Percentiles rank a stretch among this genome's conserved stretches.
Conservation (phyloP, 257 asterid genomes). For the Pogostemon cablin region DNA sequence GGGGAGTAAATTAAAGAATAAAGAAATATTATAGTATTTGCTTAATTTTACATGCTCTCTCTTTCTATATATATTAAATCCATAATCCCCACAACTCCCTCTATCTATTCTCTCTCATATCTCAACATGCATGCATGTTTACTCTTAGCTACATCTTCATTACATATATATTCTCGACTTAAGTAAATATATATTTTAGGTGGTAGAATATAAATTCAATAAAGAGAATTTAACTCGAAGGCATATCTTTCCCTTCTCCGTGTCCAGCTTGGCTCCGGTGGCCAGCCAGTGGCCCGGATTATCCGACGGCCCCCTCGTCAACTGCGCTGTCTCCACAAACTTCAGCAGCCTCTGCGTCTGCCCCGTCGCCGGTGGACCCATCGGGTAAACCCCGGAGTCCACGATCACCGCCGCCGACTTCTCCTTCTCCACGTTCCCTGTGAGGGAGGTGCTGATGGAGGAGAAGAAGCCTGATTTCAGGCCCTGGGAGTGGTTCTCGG, state of each 20-base stretch:
- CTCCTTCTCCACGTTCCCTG: slow-evolving; percentile 49
- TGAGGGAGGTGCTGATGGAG: slow-evolving; percentile 50
- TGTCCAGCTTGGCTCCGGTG: slow-evolving; percentile 77
- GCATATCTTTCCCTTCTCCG: slow-evolving; percentile 80
- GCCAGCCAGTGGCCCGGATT: slow-evolving; percentile 94
- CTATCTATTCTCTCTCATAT: too few species aligned
- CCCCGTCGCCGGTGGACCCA: slow-evolving; percentile 69
- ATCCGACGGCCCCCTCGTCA: slow-evolving; percentile 78
- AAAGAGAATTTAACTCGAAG: slow-evolving; percentile 76
- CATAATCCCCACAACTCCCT: too few species aligned
- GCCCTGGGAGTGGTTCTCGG: slow-evolving; percentile 36
- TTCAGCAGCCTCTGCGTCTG: slow-evolving; percentile 59
- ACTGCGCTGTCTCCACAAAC: slow-evolving; percentile 67
- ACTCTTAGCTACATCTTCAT: neutral
- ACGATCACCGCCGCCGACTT: slow-evolving; percentile 48
- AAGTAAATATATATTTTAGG: neutral
- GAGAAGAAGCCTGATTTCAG: slow-evolving; percentile 63
- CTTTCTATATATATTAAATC: too few species aligned
- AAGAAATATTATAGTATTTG: too few species aligned
- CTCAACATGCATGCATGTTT: too few species aligned
- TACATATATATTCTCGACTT: neutral
- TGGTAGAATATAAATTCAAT: slow-evolving; percentile 44
- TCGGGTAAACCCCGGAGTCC: slow-evolving; percentile 77
- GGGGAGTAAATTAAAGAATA: too few species aligned
- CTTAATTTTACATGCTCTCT: too few species aligned